Conservation (phyloP, 2,329 filamentous ascomycete species). For the Phyllachora maydis region DNA sequence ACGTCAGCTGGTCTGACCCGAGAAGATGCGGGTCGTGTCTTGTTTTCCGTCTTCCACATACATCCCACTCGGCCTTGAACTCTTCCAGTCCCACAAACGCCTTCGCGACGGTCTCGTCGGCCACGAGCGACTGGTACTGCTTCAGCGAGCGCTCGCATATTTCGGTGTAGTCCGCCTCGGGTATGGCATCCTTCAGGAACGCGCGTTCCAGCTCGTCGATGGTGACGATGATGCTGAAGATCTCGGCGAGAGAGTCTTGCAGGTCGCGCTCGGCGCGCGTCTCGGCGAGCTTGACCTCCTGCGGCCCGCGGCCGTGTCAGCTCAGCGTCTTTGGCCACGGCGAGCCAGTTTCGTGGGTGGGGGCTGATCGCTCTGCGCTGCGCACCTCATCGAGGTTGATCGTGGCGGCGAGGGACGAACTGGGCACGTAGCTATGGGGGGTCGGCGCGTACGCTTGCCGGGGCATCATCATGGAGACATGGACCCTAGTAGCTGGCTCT, state of each 20-base stretch:
- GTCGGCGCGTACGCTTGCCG: constrained; percentile 69
- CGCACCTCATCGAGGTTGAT: constrained; percentile 83
- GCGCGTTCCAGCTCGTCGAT: constrained; percentile 91
- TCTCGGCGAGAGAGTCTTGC: constrained; percentile 86
- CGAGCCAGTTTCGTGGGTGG: not conserved
- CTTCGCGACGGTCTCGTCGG: constrained; percentile 74
- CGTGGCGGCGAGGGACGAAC: constrained; percentile 60
- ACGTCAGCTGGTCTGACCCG: too few relatives aligned
- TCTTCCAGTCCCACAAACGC: constrained; percentile 77
- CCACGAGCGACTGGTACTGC: constrained; percentile 88
- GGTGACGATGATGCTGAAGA: constrained; percentile 94
- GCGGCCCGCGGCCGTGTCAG: not conserved
- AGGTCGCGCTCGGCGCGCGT: constrained; percentile 79
- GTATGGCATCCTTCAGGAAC: constrained; percentile 86
- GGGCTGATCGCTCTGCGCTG: too few relatives aligned
- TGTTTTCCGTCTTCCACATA: too few relatives aligned
- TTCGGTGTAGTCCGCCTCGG: constrained; percentile 84
- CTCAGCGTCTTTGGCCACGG: constrained; percentile 6
- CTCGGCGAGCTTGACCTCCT: constrained; percentile 86
- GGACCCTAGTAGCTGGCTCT: too few relatives aligned
- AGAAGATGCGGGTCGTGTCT: too few relatives aligned
- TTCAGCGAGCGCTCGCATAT: constrained; percentile 86
- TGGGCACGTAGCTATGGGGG: constrained; percentile 79
- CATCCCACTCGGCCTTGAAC: constrained; percentile 85
- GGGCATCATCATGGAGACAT: constrained; percentile 30